These are phyloP conservation scores for Lasiodiplodia theobromae DNA, from an alignment of 2,329 filamentous ascomycete genomes.

Conservation along the genomic window DNA sequence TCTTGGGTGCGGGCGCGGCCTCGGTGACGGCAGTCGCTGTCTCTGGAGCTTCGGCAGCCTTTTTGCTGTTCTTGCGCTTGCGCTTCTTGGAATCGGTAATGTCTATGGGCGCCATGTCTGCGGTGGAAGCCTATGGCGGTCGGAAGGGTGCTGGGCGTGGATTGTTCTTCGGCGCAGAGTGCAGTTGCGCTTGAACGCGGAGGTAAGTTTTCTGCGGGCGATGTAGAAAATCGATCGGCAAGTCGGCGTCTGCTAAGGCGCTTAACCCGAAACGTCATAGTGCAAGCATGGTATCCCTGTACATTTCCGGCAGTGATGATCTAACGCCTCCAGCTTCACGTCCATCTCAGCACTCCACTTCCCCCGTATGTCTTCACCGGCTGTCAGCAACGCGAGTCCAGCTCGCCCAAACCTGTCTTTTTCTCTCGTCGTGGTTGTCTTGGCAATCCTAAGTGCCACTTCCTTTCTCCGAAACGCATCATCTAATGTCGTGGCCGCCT, in stretches of 20 bases:
- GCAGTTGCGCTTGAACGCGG: not conserved
- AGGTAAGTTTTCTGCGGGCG: conserved; percentile 7
- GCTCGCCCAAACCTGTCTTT: not conserved
- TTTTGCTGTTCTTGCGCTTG: conserved; percentile 55
- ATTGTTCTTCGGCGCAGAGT: not conserved
- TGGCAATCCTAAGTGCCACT: not conserved
- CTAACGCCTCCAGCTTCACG: conserved; percentile 16
- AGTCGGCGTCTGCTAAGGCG: conserved; percentile 10
- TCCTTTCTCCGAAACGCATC: not conserved
- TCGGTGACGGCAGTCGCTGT: conserved; percentile 32
- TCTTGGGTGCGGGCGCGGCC: conserved; percentile 43
- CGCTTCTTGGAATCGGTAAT: conserved; percentile 52
- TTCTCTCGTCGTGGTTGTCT: not conserved
- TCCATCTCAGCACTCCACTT: not conserved
- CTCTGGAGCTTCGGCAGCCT: conserved; percentile 39
- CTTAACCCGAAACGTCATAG: not conserved
- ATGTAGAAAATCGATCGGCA: not conserved
- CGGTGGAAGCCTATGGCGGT: not conserved
- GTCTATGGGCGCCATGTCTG: conserved; percentile 47
- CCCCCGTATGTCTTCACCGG: conserved; percentile 20
- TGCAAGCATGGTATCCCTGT: conserved; percentile 10
- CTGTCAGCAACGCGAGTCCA: not conserved
- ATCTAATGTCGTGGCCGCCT: conserved; percentile 12
- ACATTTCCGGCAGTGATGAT: conserved; percentile 25
- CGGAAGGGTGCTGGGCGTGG: not conserved